Base-by-base conservation (phyloP, 2,329 filamentous ascomycete genomes). In the Alternaria gansuensis region DNA sequence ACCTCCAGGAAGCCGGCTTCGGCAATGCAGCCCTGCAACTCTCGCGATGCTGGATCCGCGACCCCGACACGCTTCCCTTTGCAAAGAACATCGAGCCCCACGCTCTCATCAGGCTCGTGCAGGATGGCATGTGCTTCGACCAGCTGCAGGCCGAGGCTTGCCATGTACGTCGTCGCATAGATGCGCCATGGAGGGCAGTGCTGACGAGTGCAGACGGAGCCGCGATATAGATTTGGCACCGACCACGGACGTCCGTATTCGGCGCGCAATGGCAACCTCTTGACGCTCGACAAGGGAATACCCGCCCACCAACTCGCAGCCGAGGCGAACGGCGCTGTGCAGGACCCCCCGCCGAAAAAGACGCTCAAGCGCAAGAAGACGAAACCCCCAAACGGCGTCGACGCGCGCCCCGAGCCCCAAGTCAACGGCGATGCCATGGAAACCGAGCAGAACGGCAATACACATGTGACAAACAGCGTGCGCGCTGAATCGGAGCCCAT, bases 1-100 rank as follows among this genome's bases (percentile, higher is more conserved):
- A 83, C 67, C 71, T 77, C 23, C 76, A 78, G 57, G 75, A 77
- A 61, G 73, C 76, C 34, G 76, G 76, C 59, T 85, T 84, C 77
- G 83, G 84, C 54, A 84, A 85, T 68, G 85, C 86, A 50, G 85
- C 85, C 45, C 80, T 85, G 62, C 84, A 83, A 76, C 81, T 89
- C 62, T 84, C 86, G 73, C 82, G 83, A 67, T 85, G 86, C 75
- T 89, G 87, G 87, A 82, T 85, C 70, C 82, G 83, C 70, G 83
- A 89, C 71, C 85, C 86, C 53, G 85, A 88, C 67, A 79, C 77
- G 66, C 80, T 88, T 45, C 84, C 86, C 21, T 89, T 89, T 76
- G 86, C 86, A 57, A 81, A 80, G 45, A 81, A 83, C 67, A 84
- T 89, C 69, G 82, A 82, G 68, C 82, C 83, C 34, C 84, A 87